Evolutionary conservation across 2,329 filamentous ascomycete genomes (phyloP), one percentile per base, ranked within the genome.

Genomic region (Pseudophaeomoniella oleicola): DNA sequence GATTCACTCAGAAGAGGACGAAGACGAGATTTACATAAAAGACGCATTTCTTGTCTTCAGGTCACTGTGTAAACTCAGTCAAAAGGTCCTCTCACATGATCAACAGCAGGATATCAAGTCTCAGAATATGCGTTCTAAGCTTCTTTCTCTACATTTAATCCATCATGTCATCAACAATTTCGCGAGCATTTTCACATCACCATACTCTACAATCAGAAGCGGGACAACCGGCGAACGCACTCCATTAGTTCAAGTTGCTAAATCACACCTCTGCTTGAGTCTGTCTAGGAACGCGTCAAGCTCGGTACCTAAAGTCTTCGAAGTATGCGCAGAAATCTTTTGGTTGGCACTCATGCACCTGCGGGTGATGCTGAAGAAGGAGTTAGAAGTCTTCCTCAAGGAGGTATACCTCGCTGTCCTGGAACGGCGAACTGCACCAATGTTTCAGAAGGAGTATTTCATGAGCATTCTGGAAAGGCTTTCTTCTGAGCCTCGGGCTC

Each of bases 1-100:
- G 37, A 48, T 50, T 4, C 49, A 54, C 15, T 48, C 56, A 3
- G 72, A 77, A 40, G 72, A 75, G 37, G 74, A 78, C 40, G 86
- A 94, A 53, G 90, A 98, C 51, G 90, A 98, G 54, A 84, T 96
- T 14, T 96, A 93, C 54, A 86, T 96, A 49, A 83, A 90, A 48
- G 90, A 98, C 60, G 87, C 90, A 6, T 98, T 96, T 57, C 72
- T 98, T 15, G 86, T 98, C 32, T 96, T 98, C 63, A 75, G 90
- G 19, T 94, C 90, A 3, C 90, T 98, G 63, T 98, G 92, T 68
- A 94, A 94, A 59, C 67, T 98, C 32, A 94, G 88, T 40, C 94
- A 88, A 43, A 98, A 98, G 56, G 66, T 86, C 30, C 67, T 98
- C 16, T 76, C 83, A 5, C 77, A 86, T 2, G 90, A 98, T 43